phyloP scores from a whole-genome alignment of 805 yeast genomes.

The Kregervanrija pseudodelftensis region DNA sequence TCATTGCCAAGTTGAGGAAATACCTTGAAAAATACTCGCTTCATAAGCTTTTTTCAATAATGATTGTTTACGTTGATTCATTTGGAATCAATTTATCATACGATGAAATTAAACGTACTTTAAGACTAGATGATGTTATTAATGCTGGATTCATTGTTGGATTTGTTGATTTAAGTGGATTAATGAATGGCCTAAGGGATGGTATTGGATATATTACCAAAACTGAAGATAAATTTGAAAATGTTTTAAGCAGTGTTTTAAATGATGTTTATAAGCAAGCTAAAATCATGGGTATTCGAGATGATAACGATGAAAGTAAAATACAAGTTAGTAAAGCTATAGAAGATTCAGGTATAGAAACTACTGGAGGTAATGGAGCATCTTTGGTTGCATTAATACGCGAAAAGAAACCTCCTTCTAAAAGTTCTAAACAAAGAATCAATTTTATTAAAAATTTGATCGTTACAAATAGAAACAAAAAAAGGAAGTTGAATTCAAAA shows the following conservation, averaged over 20 bases:
- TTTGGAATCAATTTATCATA: constrained; percentile 1
- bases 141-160: constrained; percentile 3
- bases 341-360: too few relatives aligned
- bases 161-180: constrained; percentile 3
- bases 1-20: constrained; percentile 5
- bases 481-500: too few relatives aligned
- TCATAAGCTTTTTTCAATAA: constrained; percentile 4
- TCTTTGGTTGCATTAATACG: too few relatives aligned
- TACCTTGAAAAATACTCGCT: constrained; percentile 4
- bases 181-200: neutral
- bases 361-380: too few relatives aligned
- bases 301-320: too few relatives aligned
- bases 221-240: constrained; percentile 7
- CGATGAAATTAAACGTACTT: constrained; percentile 2
- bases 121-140: constrained; percentile 1
- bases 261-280: too few relatives aligned
- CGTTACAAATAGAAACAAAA: too few relatives aligned
- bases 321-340: too few relatives aligned
- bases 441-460: too few relatives aligned
- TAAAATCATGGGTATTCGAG: too few relatives aligned
- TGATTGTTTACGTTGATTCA: constrained; percentile 8
- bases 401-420: too few relatives aligned
- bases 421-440: too few relatives aligned
- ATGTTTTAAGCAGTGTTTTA: neutral
- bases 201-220: neutral